Conservation (phyloP, 177 flowering plant species). For the Tripterygium wilfordii region DNA sequence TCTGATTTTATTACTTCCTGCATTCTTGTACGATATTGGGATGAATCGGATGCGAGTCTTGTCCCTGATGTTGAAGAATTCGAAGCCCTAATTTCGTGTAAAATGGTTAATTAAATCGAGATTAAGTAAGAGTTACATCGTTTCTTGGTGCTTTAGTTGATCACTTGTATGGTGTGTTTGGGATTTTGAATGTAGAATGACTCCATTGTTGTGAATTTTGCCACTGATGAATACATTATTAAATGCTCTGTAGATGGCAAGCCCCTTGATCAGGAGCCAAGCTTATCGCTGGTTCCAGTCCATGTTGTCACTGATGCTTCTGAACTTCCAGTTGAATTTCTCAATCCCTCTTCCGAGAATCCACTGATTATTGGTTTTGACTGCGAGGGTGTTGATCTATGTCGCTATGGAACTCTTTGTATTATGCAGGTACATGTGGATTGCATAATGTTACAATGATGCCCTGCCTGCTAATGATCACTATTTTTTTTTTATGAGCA, state of each 20-base stretch:
- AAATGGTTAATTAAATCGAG: too few species aligned
- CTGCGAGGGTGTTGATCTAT: slow-evolving; percentile 94
- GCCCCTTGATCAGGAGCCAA: slow-evolving; percentile 14
- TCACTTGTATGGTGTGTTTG: neutral
- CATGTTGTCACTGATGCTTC: slow-evolving; percentile 65
- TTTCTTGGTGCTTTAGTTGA: too few species aligned
- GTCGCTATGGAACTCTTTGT: slow-evolving; percentile 80
- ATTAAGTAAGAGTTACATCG: neutral
- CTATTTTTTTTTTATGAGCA: too few species aligned
- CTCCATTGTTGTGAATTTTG: slow-evolving; percentile 1
- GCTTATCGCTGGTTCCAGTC: slow-evolving; percentile 42
- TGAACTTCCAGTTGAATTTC: slow-evolving; percentile 76
- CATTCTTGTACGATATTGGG: too few species aligned
- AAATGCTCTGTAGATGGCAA: slow-evolving; percentile 30
- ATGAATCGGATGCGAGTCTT: too few species aligned
- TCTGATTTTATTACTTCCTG: neutral
- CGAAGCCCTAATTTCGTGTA: too few species aligned
- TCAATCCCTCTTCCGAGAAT: slow-evolving; percentile 62
- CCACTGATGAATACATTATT: slow-evolving; percentile 4
- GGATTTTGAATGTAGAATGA: neutral
- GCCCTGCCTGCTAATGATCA: too few species aligned
- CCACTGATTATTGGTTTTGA: slow-evolving; percentile 83
- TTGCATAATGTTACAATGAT: too few species aligned
- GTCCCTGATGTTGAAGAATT: too few species aligned
- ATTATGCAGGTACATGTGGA: slow-evolving; percentile 82